Conservation (phyloP, 257 asterid genomes). For the Nicotiana attenuata region DNA sequence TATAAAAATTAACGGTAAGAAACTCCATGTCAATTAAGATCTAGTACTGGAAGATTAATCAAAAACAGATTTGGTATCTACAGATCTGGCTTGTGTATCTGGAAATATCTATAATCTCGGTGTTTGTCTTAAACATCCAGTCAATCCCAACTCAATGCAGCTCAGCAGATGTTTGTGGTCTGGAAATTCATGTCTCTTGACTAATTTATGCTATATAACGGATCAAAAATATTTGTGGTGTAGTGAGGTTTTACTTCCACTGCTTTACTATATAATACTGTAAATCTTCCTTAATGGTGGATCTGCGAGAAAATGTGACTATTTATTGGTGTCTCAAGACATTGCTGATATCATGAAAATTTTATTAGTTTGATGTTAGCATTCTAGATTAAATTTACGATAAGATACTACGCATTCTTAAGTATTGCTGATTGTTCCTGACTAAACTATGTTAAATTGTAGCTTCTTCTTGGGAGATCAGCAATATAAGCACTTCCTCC, state of each 20-base stretch:
- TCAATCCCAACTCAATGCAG: neutral
- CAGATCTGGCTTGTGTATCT: neutral
- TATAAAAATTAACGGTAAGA: slow-evolving; percentile 81
- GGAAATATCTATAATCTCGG: neutral
- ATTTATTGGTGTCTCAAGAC: neutral
- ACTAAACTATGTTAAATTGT: slow-evolving; percentile 24
- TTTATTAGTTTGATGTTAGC: neutral
- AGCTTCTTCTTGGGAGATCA: slow-evolving; percentile 98
- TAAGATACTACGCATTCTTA: neutral
- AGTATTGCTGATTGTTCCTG: slow-evolving; percentile 12
- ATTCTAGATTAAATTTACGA: neutral
- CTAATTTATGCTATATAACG: neutral
- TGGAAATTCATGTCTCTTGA: neutral
- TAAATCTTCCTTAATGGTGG: neutral
- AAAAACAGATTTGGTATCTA: slow-evolving; percentile 29
- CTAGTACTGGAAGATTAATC: neutral
- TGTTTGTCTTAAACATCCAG: neutral
- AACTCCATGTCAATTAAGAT: neutral
- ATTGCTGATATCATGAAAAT: neutral
- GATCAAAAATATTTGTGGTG: neutral
- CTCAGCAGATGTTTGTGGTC: neutral
- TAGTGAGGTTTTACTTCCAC: neutral
- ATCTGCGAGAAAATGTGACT: neutral
- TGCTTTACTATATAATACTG: neutral
- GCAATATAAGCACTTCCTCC: slow-evolving; percentile 49